Base-by-base conservation (phyloP, 1,284 basidiomycete genomes). In the Retiboletus fuscus region DNA sequence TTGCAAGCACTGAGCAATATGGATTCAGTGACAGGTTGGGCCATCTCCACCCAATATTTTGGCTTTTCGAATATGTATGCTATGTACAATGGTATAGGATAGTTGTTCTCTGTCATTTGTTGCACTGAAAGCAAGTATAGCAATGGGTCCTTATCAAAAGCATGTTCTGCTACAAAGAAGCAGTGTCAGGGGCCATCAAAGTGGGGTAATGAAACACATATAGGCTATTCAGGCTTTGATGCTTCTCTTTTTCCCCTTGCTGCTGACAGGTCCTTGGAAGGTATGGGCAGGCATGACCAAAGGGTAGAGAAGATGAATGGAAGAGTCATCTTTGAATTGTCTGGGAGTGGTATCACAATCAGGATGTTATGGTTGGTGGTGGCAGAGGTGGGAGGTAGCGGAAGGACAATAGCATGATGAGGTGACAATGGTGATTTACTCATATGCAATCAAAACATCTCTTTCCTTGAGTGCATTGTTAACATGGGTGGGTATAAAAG, bases 81-180 rank as follows among this genome's bases (percentile, higher is more conserved):
- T 83, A 95, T 85, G 78, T 96, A 95, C 4, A 91, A 91, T 24
- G 96, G 94, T 68, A 96, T 84, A 0, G 93, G 93, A 78, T 97
- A 98, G 67, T 95, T 94, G 78, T 97, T 95, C 78, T 96, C 94
- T 64, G 93, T 86, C 95, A 98, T 96, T 79, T 96, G 92, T 69
- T 95, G 91, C 15, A 92, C 84, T 0, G 91, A 90, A 30, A 97
- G 86, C 58, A 96, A 79, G 82, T 95, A 96, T 62, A 90, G 86
- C 64, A 89, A 80, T 3, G 95, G 93, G 70, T 90, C 88, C 75
- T 87, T 88, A 43, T 89, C 85, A 74, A 86, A 85, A n/a, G 84
- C 83, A 53, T 85, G 85, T 81, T 92, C 90, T 85, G 87, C 91
- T 93, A 76, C 62, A 76, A 69, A 39, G 58, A 60, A 30, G 44